Conservation (phyloP, 2,329 filamentous ascomycete genomes). For the Xylaria polymorpha region DNA sequence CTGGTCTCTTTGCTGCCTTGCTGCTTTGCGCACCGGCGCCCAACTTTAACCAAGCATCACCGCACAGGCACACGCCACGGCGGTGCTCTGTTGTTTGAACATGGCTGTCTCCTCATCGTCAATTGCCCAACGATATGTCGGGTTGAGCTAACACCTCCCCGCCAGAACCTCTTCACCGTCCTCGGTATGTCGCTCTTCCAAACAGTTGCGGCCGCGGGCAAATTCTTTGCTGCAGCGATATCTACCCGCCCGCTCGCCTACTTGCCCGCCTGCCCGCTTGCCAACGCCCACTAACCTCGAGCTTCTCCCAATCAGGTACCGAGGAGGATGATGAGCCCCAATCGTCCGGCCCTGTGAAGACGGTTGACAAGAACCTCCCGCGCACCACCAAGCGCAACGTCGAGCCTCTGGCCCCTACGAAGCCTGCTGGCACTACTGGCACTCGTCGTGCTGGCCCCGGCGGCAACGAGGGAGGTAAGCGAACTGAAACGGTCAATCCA, state of each 20-base stretch:
- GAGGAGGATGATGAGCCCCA: constrained; percentile 74
- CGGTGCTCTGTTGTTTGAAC: not conserved
- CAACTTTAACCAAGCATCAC: constrained; percentile 3
- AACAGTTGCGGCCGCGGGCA: constrained; percentile 43
- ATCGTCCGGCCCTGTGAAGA: constrained; percentile 84
- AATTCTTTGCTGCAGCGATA: constrained; percentile 33
- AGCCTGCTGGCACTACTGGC: constrained; percentile 55
- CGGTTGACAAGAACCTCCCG: constrained; percentile 83
- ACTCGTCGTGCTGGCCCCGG: constrained; percentile 69
- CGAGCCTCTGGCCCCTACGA: constrained; percentile 75
- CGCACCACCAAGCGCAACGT: constrained; percentile 87
- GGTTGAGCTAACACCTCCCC: constrained; percentile 45
- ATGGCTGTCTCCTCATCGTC: not conserved
- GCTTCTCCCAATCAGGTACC: constrained; percentile 61
- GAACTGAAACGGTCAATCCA: not conserved
- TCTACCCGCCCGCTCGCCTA: not conserved
- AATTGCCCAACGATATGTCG: constrained; percentile 23
- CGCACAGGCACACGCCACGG: not conserved
- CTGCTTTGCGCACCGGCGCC: not conserved
- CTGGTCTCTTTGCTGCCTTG: not conserved
- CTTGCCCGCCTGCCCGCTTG: not conserved
- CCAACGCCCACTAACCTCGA: constrained; percentile 44
- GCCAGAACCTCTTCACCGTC: constrained; percentile 95
- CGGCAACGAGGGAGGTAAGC: constrained; percentile 89
- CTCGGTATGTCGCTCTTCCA: constrained; percentile 78